Conservation (phyloP, 371 early-diverging fungal genomes). For the Zychaea mexicana region DNA sequence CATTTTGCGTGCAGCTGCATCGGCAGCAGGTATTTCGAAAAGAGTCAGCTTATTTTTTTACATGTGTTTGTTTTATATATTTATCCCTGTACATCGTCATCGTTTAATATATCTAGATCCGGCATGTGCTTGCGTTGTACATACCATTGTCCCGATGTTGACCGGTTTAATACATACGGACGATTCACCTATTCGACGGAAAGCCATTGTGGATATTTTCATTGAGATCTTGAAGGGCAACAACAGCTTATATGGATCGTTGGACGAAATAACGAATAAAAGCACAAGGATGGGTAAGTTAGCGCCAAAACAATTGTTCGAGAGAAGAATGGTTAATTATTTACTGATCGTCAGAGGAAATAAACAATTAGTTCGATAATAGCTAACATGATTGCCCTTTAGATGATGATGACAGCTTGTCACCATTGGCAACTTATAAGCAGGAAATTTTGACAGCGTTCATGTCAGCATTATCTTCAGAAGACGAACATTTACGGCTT, state of each 20-base stretch:
- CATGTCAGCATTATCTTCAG: slow-evolving; percentile 20
- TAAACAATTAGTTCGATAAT: too few species aligned
- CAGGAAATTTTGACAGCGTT: slow-evolving; percentile 30
- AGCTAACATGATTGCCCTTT: too few species aligned
- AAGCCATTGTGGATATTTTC: slow-evolving; percentile 67
- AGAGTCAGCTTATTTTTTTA: too few species aligned
- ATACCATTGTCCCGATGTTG: slow-evolving; percentile 54
- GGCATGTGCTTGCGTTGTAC: slow-evolving; percentile 60
- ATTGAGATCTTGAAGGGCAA: slow-evolving; percentile 65
- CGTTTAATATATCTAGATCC: slow-evolving; percentile 42
- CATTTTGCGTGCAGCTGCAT: slow-evolving; percentile 65
- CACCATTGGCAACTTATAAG: slow-evolving; percentile 63
- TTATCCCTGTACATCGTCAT: background rate
- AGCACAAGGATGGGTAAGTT: slow-evolving; percentile 5
- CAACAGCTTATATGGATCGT: slow-evolving; percentile 54
- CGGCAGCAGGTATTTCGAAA: slow-evolving; percentile 70
- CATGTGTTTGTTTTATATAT: background rate
- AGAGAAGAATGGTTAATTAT: too few species aligned
- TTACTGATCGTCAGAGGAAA: too few species aligned
- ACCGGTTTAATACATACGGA: slow-evolving; percentile 52
- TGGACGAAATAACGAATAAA: background rate
- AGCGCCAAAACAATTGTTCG: too few species aligned
- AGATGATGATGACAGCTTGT: slow-evolving; percentile 52
- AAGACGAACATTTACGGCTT: slow-evolving; percentile 60
- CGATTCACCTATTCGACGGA: slow-evolving; percentile 59